A percentile compares a stretch with the other conserved stretches of the same genome.
phyloP scores from a whole-genome alignment of 495 filamentous ascomycete species.

The Penicillium soppii region DNA sequence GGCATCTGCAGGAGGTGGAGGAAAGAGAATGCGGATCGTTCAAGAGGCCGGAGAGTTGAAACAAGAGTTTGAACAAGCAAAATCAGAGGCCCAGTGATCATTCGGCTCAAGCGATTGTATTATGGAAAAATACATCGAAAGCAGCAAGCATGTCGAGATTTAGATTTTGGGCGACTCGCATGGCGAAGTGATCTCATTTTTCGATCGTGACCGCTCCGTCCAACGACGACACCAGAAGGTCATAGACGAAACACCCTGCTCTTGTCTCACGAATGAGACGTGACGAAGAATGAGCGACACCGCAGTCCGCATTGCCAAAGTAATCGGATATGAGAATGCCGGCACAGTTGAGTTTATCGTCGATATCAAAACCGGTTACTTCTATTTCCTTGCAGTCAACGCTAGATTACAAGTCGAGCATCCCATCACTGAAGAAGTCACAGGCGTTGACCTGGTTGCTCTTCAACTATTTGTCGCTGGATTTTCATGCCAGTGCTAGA shows the following conservation, averaged over 20 bases:
- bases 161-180: slow-evolving; percentile 83
- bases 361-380: slow-evolving; percentile 75
- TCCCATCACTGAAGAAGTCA: slow-evolving; percentile 88
- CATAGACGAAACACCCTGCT: slow-evolving; percentile 84
- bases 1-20: slow-evolving; percentile 85
- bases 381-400: slow-evolving; percentile 98
- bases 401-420: slow-evolving; percentile 91
- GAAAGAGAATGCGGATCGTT: slow-evolving; percentile 87
- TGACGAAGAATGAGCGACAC: slow-evolving; percentile 77
- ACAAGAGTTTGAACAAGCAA: slow-evolving; percentile 70
- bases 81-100: slow-evolving; percentile 73
- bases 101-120: slow-evolving; percentile 85
- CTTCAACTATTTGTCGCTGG: slow-evolving; percentile 87
- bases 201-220: slow-evolving; percentile 79
- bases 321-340: slow-evolving; percentile 81
- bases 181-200: slow-evolving; percentile 68
- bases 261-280: slow-evolving; percentile 64
- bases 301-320: slow-evolving; percentile 70
- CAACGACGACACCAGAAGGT: slow-evolving; percentile 91
- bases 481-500: too few relatives aligned
- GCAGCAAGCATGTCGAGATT: slow-evolving; percentile 84
- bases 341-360: slow-evolving; percentile 96
- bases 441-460: slow-evolving; percentile 80
- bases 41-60: slow-evolving; percentile 61
- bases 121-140: slow-evolving; percentile 86